A percentile compares a stretch with the other conserved stretches of the same genome.
These are phyloP conservation scores for Emericellopsis atlantica DNA, from an alignment of 2,329 filamentous ascomycete species.

Conservation along the genomic window DNA sequence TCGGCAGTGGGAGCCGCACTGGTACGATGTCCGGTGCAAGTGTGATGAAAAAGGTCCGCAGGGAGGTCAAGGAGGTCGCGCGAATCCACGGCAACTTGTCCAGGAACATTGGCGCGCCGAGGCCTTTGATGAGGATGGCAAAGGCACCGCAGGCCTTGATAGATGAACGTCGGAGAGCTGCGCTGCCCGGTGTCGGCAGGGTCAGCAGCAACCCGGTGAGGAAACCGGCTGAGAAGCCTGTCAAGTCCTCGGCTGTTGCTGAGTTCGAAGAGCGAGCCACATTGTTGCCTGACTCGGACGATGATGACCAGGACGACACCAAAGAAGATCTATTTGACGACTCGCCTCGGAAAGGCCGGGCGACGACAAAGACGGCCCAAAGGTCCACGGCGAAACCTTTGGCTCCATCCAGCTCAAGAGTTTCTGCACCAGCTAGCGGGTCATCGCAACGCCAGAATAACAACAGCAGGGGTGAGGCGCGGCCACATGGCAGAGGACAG, in stretches of 20 bases:
- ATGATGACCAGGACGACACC: conserved; percentile 4
- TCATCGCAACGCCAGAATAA: no score
- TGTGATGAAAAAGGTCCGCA: conserved; percentile 41
- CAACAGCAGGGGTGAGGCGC: no score
- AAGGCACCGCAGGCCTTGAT: conserved; percentile 42
- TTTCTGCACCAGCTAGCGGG: no score
- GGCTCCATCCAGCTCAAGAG: no score
- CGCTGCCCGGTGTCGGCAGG: conserved; percentile 20
- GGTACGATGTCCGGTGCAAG: conserved; percentile 37
- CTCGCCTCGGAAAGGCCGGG: conserved; percentile 6
- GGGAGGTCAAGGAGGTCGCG: conserved; percentile 42
- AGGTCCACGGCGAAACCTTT: no score
- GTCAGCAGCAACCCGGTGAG: conserved; percentile 7
- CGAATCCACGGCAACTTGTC: conserved; percentile 32
- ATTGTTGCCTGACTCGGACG: conserved; percentile 21
- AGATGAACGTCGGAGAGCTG: conserved; percentile 33
- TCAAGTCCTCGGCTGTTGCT: conserved; percentile 9
- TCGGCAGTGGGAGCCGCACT: conserved; percentile 34
- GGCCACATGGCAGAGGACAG: no score
- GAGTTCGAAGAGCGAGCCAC: conserved; percentile 22
- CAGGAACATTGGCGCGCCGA: conserved; percentile 14
- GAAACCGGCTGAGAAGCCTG: neutral
- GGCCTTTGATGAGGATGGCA: conserved; percentile 24
- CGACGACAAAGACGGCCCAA: conserved; percentile 7
- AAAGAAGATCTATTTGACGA: neutral